A percentile compares a stretch with the other conserved stretches of the same genome.
These are phyloP conservation scores for Collybia mongolica DNA, from an alignment of 768 basidiomycete genomes.

Conservation along the genomic window DNA sequence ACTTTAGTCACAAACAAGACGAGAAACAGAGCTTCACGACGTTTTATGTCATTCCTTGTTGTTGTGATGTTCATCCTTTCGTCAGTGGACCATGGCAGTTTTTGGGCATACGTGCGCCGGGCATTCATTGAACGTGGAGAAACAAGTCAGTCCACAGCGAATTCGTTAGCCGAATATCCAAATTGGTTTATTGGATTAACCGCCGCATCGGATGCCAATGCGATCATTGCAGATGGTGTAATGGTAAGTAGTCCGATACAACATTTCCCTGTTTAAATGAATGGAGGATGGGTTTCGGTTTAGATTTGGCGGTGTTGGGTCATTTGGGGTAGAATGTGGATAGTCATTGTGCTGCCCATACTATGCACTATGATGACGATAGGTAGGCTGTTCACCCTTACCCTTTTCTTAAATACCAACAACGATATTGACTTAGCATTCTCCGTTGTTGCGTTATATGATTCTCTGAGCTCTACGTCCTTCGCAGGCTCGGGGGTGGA, in stretches of 20 bases:
- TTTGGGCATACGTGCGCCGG: constrained; percentile 11
- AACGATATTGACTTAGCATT: constrained; percentile 1
- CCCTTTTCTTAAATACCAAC: not conserved
- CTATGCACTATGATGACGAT: constrained; percentile 9
- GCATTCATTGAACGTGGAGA: constrained; percentile 12
- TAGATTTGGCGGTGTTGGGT: constrained; percentile 17
- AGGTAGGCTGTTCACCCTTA: not conserved
- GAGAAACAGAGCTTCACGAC: not conserved
- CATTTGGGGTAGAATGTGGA: constrained; percentile 11
- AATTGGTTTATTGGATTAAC: constrained; percentile 8
- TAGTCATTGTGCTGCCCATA: constrained; percentile 6
- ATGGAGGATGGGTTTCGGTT: too few species aligned
- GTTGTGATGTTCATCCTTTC: constrained; percentile 7
- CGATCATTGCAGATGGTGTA: constrained; percentile 8
- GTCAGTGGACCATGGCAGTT: constrained; percentile 9
- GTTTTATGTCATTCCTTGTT: constrained; percentile 7
- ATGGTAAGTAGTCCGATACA: not conserved
- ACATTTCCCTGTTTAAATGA: not conserved
- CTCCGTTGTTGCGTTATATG: constrained; percentile 9
- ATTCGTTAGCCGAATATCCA: constrained; percentile 9
- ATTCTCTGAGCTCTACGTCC: constrained; percentile 5
- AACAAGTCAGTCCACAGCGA: constrained; percentile 2
- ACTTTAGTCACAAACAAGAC: not conserved
- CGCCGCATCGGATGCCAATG: constrained; percentile 8
- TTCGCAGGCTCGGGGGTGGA: constrained; percentile 10